Conservation (phyloP, 2,329 filamentous ascomycete species). For the Pseudocercospora pini-densiflorae region DNA sequence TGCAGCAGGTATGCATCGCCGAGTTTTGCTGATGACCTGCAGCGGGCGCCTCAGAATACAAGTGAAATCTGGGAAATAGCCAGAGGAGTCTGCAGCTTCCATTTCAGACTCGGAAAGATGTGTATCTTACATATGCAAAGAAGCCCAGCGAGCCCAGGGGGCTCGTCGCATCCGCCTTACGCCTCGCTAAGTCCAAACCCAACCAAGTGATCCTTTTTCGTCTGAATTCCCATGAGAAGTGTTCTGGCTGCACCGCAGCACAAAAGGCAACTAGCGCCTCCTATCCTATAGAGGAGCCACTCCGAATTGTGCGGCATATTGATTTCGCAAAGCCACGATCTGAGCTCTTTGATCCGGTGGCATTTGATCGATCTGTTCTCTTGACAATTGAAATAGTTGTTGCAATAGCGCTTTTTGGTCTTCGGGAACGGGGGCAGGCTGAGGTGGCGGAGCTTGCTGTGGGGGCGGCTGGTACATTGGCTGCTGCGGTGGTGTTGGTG, state of each 20-base stretch:
- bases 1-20: too few species aligned
- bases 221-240: neutral
- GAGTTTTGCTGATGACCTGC: too few species aligned
- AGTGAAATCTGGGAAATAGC: too few species aligned
- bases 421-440: constrained; percentile 55
- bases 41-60: too few species aligned
- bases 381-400: constrained; percentile 79
- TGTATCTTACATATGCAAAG: too few species aligned
- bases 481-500: constrained; percentile 50
- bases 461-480: constrained; percentile 45
- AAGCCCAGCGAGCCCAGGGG: neutral
- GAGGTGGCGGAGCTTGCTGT: constrained; percentile 48
- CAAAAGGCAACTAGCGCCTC: neutral
- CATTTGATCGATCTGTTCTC: constrained; percentile 73
- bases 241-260: neutral
- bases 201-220: neutral
- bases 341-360: constrained; percentile 73
- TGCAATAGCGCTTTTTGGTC: constrained; percentile 73
- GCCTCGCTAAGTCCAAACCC: neutral
- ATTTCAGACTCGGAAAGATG: too few species aligned
- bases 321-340: constrained; percentile 71
- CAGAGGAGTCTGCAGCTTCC: too few species aligned
- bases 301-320: constrained; percentile 56
- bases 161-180: neutral
- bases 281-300: constrained; percentile 13